Conservation (phyloP, 2,329 filamentous ascomycete species). For the Exophiala lecanii-corni region DNA sequence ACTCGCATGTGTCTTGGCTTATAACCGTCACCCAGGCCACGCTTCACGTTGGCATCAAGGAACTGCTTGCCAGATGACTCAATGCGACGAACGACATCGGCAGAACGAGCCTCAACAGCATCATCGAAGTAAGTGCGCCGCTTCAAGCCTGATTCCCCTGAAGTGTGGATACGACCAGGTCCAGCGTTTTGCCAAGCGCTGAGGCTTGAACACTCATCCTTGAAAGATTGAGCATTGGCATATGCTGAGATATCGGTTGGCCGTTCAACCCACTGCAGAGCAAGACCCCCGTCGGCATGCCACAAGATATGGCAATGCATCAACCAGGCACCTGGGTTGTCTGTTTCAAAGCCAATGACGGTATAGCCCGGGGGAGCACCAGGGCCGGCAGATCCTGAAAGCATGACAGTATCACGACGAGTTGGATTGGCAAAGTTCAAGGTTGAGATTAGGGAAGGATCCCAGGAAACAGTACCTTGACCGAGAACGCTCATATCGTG, state of each 20-base stretch:
- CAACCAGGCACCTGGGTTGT: conserved; percentile 56
- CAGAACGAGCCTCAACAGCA: conserved; percentile 8
- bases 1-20: conserved; percentile 7
- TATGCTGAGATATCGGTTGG: conserved; percentile 14
- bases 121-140: conserved; percentile 18
- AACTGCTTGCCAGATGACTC: conserved; percentile 7
- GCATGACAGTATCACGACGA: conserved; percentile 63
- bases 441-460: conserved; percentile 52
- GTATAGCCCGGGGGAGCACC: conserved; percentile 47
- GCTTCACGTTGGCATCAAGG: conserved; percentile 11
- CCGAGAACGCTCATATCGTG: conserved; percentile 61
- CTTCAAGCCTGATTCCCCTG: conserved; percentile 18
- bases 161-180: conserved; percentile 7
- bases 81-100: conserved; percentile 10
- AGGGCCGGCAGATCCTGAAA: conserved; percentile 50
- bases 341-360: conserved; percentile 50
- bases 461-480: conserved; percentile 40
- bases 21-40: conserved; percentile 16
- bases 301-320: conserved; percentile 81
- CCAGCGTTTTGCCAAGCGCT: conserved; percentile 3
- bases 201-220: conserved; percentile 7
- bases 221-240: conserved; percentile 2
- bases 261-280: conserved; percentile 37
- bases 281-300: conserved; percentile 64
- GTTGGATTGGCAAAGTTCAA: conserved; percentile 58